Base-by-base conservation (phyloP, 2,329 filamentous ascomycete species). In the Allantophomopsis cytisporea region DNA sequence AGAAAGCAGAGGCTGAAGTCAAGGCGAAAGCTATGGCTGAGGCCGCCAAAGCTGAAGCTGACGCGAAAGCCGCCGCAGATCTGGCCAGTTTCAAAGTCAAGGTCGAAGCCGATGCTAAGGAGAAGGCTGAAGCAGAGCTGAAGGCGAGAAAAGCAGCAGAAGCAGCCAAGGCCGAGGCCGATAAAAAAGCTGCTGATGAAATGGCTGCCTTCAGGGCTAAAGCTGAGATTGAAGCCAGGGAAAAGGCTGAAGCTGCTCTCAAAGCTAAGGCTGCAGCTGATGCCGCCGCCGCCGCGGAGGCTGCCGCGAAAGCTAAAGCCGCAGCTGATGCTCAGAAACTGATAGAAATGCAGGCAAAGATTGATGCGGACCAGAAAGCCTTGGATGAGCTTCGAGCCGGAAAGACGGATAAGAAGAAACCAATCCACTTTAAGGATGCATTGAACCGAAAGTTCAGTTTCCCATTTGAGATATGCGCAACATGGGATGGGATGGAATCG, bases 381-480 rank as follows among this genome's bases (percentile, higher is more conserved):
- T 23, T 28, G 40, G 23, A 28, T 28, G 17, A 36, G 14, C 20
- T 14, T 12, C 36, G 37, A 5, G 28, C 40, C 0, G 53, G 52
- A 15, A 54, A 54, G 16, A 61, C 64, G 5, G 68, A 65, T 5
- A 62, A 64, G 41, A 67, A 69, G 43, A 59, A 72, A 50, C 84
- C 83, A 2, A 84, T 94, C 57, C 80, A 80, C 49, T 94, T 94
- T 64, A 93, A 93, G 60, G 88, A 95, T 56, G 87, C 87, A 1
- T 77, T 95, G 13, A 84, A 85, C 23, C 73, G 88, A 48, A 94
- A 93, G 59, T 95, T 93, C 58, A 91, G 77, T 60, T 94, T 95
- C 54, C 88, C 88, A 2, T 94, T 80, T 61, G 76, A 88, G 46
- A 59, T 93, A 21, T 94, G 87, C 59, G 76, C 78, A 52, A 91